Evolutionary conservation across 768 basidiomycete genomes (phyloP).

Genomic region (Agrocybe praecox): DNA sequence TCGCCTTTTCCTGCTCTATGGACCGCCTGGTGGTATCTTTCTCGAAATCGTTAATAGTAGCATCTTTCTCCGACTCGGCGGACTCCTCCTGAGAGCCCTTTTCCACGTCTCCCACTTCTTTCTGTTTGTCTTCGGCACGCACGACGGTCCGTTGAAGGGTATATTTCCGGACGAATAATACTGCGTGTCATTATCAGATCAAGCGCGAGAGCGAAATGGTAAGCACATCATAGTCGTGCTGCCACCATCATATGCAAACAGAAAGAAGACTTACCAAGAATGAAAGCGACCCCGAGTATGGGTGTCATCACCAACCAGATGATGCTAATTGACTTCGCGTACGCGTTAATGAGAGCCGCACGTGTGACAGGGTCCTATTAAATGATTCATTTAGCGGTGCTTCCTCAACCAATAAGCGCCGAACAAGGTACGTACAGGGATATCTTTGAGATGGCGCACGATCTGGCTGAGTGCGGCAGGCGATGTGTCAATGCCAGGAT

Average conservation of each 20-base stretch:
- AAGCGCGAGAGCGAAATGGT: no score
- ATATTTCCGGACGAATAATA: constrained; percentile 61
- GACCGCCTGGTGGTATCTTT: neutral
- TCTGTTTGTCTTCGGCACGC: constrained; percentile 38
- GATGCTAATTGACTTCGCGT: constrained; percentile 58
- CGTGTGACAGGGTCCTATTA: constrained; percentile 52
- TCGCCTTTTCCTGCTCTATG: neutral
- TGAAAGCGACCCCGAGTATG: constrained; percentile 51
- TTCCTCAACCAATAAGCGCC: neutral
- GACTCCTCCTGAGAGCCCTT: constrained; percentile 26
- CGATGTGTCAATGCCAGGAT: constrained; percentile 37
- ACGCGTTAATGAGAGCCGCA: constrained; percentile 57
- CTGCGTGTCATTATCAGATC: constrained; percentile 27
- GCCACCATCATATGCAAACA: no score
- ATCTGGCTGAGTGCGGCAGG: constrained; percentile 45
- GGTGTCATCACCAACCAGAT: constrained; percentile 72
- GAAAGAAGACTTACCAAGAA: constrained; percentile 42
- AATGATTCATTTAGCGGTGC: neutral
- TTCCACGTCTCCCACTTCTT: constrained; percentile 24
- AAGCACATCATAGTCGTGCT: no score
- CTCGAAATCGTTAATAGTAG: neutral
- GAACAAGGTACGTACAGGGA: constrained; percentile 40
- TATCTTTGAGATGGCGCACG: constrained; percentile 43
- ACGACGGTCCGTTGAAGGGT: constrained; percentile 55
- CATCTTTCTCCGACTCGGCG: constrained; percentile 19